Conservation (phyloP, 768 basidiomycete genomes). For the Sporobolomyces pararoseus region DNA sequence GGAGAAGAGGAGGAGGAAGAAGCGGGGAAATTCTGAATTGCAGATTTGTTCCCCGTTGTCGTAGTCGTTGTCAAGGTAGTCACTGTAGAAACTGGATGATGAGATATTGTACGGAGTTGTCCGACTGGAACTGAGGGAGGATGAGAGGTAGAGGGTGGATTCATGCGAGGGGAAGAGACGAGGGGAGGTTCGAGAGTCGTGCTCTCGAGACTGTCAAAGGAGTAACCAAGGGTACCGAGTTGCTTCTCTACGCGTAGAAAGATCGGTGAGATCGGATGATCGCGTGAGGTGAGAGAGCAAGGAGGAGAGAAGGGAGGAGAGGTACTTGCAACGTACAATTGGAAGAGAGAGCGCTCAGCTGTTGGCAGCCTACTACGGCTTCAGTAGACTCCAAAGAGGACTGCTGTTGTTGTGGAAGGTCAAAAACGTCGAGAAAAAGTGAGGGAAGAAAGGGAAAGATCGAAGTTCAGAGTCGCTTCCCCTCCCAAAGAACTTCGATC, state of each 20-base stretch:
- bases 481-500: too few relatives aligned
- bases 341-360: too few relatives aligned
- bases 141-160: background rate
- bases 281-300: too few relatives aligned
- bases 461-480: too few relatives aligned
- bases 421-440: background rate
- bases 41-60: background rate
- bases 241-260: too few relatives aligned
- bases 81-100: background rate
- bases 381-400: background rate
- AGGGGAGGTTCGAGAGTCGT: background rate
- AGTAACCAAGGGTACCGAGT: too few relatives aligned
- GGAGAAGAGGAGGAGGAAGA: background rate
- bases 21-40: background rate
- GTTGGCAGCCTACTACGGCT: background rate
- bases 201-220: background rate
- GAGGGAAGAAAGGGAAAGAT: background rate
- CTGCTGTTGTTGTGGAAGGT: background rate
- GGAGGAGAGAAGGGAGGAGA: too few relatives aligned
- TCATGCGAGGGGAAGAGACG: background rate
- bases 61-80: background rate
- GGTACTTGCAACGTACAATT: too few relatives aligned
- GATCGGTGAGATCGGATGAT: too few relatives aligned
- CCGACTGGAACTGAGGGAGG: background rate
- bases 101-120: background rate